phyloP scores from a whole-genome alignment of 208 protist genomes.

The Tritrichomonas foetus region DNA sequence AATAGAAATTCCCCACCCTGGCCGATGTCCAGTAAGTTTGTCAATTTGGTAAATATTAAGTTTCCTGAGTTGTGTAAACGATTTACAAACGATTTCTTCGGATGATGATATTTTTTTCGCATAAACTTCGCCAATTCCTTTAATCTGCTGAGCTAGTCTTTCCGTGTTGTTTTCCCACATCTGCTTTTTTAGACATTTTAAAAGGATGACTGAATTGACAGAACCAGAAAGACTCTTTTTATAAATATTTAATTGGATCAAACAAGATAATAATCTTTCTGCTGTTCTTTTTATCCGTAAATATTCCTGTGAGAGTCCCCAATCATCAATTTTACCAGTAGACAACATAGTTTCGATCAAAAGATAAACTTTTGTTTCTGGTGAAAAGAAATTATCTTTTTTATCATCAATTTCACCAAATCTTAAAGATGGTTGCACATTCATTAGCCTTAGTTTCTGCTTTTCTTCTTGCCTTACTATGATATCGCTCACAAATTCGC shows the following conservation, averaged over 20 bases:
- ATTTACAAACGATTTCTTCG: background rate
- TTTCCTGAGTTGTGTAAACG: background rate
- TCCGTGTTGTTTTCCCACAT: background rate
- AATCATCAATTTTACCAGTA: constrained; percentile 4
- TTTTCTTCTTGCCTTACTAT: constrained; percentile 8
- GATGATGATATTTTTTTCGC: background rate
- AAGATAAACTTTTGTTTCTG: background rate
- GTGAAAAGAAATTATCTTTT: background rate
- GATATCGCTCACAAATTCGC: background rate
- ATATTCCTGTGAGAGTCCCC: background rate
- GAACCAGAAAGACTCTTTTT: background rate
- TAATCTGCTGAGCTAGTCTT: background rate
- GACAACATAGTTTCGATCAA: background rate
- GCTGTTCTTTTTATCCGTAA: background rate
- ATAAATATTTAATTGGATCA: background rate
- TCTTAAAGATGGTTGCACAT: background rate
- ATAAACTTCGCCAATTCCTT: constrained; percentile 33
- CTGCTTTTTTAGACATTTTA: background rate
- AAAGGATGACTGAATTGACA: background rate
- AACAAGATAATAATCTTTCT: background rate
- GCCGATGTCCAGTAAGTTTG: background rate
- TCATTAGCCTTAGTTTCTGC: background rate
- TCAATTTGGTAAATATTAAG: background rate
- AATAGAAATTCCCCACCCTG: background rate
- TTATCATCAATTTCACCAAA: background rate